These are phyloP conservation scores for Scutellaria barbata DNA, from an alignment of 257 asterid genomes.

Conservation along the genomic window DNA sequence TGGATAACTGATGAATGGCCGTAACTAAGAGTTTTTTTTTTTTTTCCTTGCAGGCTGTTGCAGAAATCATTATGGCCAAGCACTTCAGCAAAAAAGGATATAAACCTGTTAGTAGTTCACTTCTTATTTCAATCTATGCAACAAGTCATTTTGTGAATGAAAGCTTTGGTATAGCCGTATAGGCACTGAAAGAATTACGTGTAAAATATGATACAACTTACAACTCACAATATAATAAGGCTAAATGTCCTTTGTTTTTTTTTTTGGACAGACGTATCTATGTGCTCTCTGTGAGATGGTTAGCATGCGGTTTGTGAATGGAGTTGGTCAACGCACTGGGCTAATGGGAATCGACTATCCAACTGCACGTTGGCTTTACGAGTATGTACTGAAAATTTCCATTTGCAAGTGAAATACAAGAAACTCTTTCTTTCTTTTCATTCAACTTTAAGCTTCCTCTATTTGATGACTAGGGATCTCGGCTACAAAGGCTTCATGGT, in stretches of 20 bases:
- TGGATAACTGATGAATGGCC: slow-evolving; percentile 8
- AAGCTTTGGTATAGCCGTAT: background rate
- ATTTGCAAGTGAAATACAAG: background rate
- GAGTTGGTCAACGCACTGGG: slow-evolving; percentile 84
- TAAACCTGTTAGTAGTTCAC: slow-evolving; percentile 65
- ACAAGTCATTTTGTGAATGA: background rate
- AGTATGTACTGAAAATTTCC: slow-evolving; percentile 49
- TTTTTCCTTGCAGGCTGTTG: slow-evolving; percentile 66
- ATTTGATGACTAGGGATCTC: slow-evolving; percentile 58
- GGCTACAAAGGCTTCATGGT: slow-evolving; percentile 70
- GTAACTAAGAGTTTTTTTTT: slow-evolving; percentile 21
- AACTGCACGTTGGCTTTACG: slow-evolving; percentile 92
- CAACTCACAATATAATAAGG: background rate
- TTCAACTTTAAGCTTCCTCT: slow-evolving; percentile 22
- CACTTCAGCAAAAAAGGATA: slow-evolving; percentile 60
- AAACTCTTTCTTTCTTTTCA: slow-evolving; percentile 8
- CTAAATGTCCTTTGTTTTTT: no score
- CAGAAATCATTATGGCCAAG: slow-evolving; percentile 67
- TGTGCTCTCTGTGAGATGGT: slow-evolving; percentile 91
- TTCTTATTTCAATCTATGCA: slow-evolving; percentile 17
- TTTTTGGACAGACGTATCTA: slow-evolving; percentile 14
- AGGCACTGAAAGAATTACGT: no score
- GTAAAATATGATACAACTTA: background rate
- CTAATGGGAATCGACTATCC: slow-evolving; percentile 97
- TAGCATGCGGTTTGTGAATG: slow-evolving; percentile 80